Base-by-base conservation (phyloP, 768 basidiomycete species). In the Serendipita vermifera region DNA sequence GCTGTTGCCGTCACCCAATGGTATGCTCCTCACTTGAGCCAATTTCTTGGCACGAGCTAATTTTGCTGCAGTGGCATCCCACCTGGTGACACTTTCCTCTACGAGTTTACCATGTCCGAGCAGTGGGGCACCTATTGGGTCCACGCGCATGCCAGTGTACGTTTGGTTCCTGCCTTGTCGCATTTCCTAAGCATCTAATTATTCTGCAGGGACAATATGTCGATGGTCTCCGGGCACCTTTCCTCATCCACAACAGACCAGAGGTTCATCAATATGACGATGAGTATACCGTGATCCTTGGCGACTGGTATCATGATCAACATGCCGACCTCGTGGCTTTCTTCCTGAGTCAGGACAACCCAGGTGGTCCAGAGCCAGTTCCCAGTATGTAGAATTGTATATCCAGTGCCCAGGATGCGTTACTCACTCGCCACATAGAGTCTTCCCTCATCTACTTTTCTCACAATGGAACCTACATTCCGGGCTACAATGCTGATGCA, bases 261-360 rank as follows among this genome's bases (percentile, higher is more conserved):
- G 70, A 85, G 68, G 74, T 71, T 17, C 77, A 89, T 66, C 61
- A 60, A 7, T 97, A 96, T 67, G 92, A 97, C 67, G 87, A 84
- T 26, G 94, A 97, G 62, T 92, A 80, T 70, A 93, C 87, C 17
- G 72, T 98, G 60, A 65, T 91, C 58, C 72, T 97, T 1, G 78
- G 81, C 3, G 93, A 97, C 67, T 98, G 94, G 93, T 97, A 97
- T 65, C 90, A 96, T 65, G 66, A 81, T 4, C 74, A 88, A 65
- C 86, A 90, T 58, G 43, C 69, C 1, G 72, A 68, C 6, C 76
- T 94, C 32, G 51, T 87, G 54, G 66, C 80, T 24, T 67, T 77
- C 32, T 93, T 89, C 68, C 69, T 91, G 65, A 83, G 68, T 64
- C 74, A 80, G 38, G 71, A 75, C 5, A 86, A 94, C 67, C 92